phyloP scores from a whole-genome alignment of 2,329 filamentous ascomycete species.

The Mycosphaerella arachidis region DNA sequence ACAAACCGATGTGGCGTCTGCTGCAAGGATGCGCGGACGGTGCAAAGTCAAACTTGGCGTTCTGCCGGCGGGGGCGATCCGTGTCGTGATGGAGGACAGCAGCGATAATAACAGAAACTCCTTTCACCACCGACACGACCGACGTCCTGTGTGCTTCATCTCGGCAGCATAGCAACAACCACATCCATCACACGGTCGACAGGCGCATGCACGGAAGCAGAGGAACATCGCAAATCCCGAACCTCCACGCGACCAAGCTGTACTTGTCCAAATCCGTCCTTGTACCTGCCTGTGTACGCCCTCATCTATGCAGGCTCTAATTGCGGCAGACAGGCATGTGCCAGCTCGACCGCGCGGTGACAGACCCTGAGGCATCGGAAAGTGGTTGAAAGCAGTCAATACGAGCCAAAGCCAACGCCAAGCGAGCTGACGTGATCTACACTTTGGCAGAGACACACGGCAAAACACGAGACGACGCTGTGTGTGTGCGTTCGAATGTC shows the following conservation, averaged over 20 bases:
- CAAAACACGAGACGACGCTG: background rate
- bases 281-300: background rate
- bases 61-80: background rate
- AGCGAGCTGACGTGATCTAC: background rate
- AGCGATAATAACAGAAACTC: too few species aligned
- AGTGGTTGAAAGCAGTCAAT: background rate
- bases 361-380: background rate
- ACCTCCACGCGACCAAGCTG: background rate
- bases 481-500: background rate
- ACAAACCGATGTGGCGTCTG: background rate
- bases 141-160: background rate
- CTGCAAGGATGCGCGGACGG: background rate
- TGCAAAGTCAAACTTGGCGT: background rate
- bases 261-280: background rate
- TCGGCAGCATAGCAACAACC: background rate
- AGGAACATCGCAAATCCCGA: background rate
- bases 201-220: background rate
- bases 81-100: too few species aligned
- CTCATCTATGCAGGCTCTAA: background rate
- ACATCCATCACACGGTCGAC: background rate
- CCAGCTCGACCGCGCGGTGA: background rate
- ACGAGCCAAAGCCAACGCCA: background rate
- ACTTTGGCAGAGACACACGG: background rate
- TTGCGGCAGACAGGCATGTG: background rate
- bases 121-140: too few species aligned